Conservation (phyloP, 2,329 filamentous ascomycete genomes). For the Harringtonia lauricola region DNA sequence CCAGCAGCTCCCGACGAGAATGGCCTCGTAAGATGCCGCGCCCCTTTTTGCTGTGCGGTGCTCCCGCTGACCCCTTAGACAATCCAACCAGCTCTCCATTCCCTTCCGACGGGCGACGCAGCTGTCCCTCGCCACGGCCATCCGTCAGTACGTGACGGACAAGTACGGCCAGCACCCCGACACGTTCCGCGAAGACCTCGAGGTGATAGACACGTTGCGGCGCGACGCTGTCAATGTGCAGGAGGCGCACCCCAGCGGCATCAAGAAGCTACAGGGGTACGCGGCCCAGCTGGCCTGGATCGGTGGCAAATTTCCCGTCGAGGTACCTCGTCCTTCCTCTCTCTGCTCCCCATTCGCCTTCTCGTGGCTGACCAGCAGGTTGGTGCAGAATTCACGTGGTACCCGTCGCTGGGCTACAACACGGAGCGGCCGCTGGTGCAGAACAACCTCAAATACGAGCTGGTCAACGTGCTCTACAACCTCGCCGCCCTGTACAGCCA, state of each 20-base stretch:
- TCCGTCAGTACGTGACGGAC: constrained; percentile 89
- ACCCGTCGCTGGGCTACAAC: constrained; percentile 85
- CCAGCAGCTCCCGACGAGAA: background rate
- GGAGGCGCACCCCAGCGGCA: constrained; percentile 77
- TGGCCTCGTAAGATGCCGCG: background rate
- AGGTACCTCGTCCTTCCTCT: too few species aligned
- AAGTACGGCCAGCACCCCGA: constrained; percentile 99
- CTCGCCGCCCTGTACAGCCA: constrained; percentile 89
- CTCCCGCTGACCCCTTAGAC: constrained; percentile 5
- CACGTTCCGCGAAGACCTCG: constrained; percentile 82
- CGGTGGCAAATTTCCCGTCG: constrained; percentile 89
- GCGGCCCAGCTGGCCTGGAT: constrained; percentile 90
- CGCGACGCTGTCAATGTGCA: constrained; percentile 79
- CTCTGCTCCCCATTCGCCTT: too few species aligned
- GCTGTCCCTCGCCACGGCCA: constrained; percentile 67
- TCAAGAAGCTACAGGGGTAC: constrained; percentile 82
- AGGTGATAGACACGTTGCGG: constrained; percentile 73
- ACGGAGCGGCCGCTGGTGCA: constrained; percentile 58
- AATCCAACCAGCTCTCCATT: constrained; percentile 64
- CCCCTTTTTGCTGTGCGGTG: background rate
- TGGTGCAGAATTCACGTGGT: constrained; percentile 94
- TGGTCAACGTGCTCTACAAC: constrained; percentile 89
- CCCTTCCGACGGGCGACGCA: constrained; percentile 81
- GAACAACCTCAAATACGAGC: constrained; percentile 67
- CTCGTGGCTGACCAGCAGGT: constrained; percentile 40